These are phyloP conservation scores for Lenzites betulinus DNA, from an alignment of 768 basidiomycete species.

Conservation along the genomic window DNA sequence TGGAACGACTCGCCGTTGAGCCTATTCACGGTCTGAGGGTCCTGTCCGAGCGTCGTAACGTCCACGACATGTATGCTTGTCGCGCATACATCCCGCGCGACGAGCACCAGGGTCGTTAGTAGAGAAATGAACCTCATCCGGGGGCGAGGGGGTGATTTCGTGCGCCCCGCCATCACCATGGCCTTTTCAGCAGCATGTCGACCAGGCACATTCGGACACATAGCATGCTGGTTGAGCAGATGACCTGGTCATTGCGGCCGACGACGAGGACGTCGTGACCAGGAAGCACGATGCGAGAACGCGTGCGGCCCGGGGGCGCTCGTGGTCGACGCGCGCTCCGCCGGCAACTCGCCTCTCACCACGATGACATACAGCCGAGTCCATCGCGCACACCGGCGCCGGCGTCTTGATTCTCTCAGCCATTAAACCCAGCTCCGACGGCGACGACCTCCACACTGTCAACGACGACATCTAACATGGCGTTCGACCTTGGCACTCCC, in stretches of 20 bases:
- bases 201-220: background rate
- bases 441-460: background rate
- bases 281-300: background rate
- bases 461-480: conserved; percentile 25
- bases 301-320: background rate
- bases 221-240: background rate
- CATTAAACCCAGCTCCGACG: too few species aligned
- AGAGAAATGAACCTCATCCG: background rate
- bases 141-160: background rate
- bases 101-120: background rate
- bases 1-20: conserved; percentile 42
- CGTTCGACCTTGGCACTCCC: conserved; percentile 62
- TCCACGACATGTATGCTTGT: conserved; percentile 20
- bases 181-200: background rate
- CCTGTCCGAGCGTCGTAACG: conserved; percentile 31
- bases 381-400: background rate
- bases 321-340: background rate
- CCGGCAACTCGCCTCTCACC: conserved; percentile 1
- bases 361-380: background rate
- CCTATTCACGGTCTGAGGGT: conserved; percentile 38
- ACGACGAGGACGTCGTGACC: conserved; percentile 11
- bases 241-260: conserved; percentile 12
- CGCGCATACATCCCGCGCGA: background rate
- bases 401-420: background rate
- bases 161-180: background rate